Evolutionary conservation across 164 flowering plant species (phyloP).

Genomic region (Vitis cinerea): DNA sequence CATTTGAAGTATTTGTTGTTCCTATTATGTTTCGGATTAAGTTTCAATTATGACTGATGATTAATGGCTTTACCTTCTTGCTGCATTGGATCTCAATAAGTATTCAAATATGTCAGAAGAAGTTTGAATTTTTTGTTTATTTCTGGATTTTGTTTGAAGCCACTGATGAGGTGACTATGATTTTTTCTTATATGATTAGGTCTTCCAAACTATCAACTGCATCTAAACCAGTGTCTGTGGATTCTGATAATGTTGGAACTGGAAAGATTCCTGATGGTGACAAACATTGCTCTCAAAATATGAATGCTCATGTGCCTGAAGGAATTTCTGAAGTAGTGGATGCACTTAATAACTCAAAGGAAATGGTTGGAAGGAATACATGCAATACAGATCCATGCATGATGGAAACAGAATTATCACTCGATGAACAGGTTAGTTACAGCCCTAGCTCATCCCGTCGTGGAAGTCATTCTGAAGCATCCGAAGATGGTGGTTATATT

Average conservation of each 20-base stretch:
- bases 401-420: constrained; percentile 31
- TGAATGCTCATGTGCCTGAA: constrained; percentile 11
- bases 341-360: constrained; percentile 8
- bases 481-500: constrained; percentile 17
- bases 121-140: background rate
- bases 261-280: constrained; percentile 17
- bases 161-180: constrained; percentile 8
- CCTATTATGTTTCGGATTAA: too few species aligned
- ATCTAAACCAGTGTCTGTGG: constrained; percentile 9
- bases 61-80: too few species aligned
- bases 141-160: constrained; percentile 6
- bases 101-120: too few species aligned
- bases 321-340: constrained; percentile 22
- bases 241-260: constrained; percentile 17
- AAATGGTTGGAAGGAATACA: constrained; percentile 13
- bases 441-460: constrained; percentile 23
- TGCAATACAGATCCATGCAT: constrained; percentile 11
- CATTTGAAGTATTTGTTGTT: too few species aligned
- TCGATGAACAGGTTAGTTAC: constrained; percentile 19
- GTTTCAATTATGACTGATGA: too few species aligned
- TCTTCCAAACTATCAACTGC: constrained; percentile 12
- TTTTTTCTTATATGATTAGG: constrained; percentile 30
- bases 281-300: constrained; percentile 11
- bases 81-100: too few species aligned
- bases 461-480: constrained; percentile 28